phyloP scores from a whole-genome alignment of 495 filamentous ascomycete species.

The Xylaria palmicola region DNA sequence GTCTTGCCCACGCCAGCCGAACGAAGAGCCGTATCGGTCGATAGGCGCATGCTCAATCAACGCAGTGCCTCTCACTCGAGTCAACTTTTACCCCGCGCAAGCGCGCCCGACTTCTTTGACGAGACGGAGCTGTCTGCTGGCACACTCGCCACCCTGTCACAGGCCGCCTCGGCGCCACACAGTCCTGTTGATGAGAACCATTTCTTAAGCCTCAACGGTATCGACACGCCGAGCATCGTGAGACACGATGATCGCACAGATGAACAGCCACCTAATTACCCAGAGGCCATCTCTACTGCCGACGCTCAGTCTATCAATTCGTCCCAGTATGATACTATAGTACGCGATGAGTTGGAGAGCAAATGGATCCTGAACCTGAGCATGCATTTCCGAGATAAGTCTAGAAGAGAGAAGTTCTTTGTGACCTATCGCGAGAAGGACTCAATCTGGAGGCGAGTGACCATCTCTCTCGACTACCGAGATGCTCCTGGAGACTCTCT shows the following conservation, averaged over 20 bases:
- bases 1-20: slow-evolving; percentile 59
- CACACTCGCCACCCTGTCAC: slow-evolving; percentile 16
- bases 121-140: slow-evolving; percentile 14
- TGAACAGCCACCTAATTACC: slow-evolving; percentile 11
- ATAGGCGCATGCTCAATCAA: slow-evolving; percentile 53
- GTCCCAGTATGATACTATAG: slow-evolving; percentile 54
- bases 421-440: slow-evolving; percentile 82
- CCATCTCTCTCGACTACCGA: slow-evolving; percentile 92
- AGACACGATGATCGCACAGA: slow-evolving; percentile 19
- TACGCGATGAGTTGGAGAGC: slow-evolving; percentile 79
- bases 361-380: slow-evolving; percentile 97
- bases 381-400: slow-evolving; percentile 97
- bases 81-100: slow-evolving; percentile 36
- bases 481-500: slow-evolving; percentile 76
- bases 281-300: slow-evolving; percentile 27
- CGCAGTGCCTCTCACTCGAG: slow-evolving; percentile 33
- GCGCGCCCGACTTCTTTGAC: slow-evolving; percentile 43
- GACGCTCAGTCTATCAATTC: slow-evolving; percentile 48
- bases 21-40: slow-evolving; percentile 71
- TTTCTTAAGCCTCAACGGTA: slow-evolving; percentile 25
- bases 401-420: slow-evolving; percentile 96
- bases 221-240: slow-evolving; percentile 16
- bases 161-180: slow-evolving; percentile 24
- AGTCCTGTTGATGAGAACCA: slow-evolving; percentile 35
- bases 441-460: slow-evolving; percentile 81